Evolutionary conservation across 192 early-diverging fungal genomes (phyloP).

Genomic region (Mortierella antarctica): DNA sequence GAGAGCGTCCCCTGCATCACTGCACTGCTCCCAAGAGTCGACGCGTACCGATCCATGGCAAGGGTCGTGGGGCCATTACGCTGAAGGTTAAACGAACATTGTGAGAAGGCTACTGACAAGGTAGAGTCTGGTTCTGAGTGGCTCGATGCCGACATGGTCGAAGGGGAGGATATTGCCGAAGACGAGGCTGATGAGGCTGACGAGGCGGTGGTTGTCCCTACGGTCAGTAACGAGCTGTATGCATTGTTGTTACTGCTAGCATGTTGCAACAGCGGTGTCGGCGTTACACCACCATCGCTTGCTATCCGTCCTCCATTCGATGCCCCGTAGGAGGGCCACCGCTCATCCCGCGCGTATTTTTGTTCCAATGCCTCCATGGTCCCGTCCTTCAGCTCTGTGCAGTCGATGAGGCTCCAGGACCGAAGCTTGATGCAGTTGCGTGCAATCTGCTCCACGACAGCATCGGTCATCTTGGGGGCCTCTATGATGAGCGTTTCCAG

Average conservation of each 20-base stretch:
- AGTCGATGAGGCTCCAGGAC: slow-evolving; percentile 34
- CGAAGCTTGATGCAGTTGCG: slow-evolving; percentile 13
- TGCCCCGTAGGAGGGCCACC: background rate
- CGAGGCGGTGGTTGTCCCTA: background rate
- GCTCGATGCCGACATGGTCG: slow-evolving; percentile 15
- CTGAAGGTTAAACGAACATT: background rate
- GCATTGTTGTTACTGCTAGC: background rate
- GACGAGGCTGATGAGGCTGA: slow-evolving; percentile 20
- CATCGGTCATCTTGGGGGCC: slow-evolving; percentile 24
- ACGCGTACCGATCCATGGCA: slow-evolving; percentile 19
- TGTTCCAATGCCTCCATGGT: slow-evolving; percentile 9
- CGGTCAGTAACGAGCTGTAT: background rate
- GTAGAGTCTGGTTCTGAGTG: slow-evolving; percentile 13
- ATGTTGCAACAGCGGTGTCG: background rate
- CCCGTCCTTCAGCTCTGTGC: slow-evolving; percentile 2
- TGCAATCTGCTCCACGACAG: slow-evolving; percentile 14
- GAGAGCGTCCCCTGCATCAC: slow-evolving; percentile 1
- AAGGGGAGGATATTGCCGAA: slow-evolving; percentile 20
- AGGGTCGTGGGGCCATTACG: background rate
- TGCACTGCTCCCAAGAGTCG: background rate
- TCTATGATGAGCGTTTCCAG: slow-evolving; percentile 28
- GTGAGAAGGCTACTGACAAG: background rate
- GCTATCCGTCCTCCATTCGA: background rate
- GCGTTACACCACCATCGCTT: background rate
- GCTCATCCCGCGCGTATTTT: background rate